These are phyloP conservation scores for Diaporthe sp. DNA, from an alignment of 2,329 filamentous ascomycete genomes.

Conservation along the genomic window DNA sequence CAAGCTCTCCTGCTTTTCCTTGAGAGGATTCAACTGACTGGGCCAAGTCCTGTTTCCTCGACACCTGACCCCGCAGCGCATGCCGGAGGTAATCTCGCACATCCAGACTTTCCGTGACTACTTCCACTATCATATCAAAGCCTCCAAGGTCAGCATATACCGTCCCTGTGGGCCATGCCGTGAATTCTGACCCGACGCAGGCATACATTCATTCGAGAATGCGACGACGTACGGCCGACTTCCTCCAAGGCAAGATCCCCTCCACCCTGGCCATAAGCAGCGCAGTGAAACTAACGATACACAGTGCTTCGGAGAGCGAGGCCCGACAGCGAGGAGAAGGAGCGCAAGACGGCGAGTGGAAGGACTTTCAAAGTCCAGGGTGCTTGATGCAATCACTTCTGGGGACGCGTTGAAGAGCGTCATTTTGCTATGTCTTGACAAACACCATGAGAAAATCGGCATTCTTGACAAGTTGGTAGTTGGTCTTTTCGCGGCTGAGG, in stretches of 20 bases:
- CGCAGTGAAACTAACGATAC: constrained; percentile 40
- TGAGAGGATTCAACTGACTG: constrained; percentile 33
- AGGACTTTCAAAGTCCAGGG: constrained; percentile 81
- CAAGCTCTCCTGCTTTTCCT: neutral
- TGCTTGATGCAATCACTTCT: constrained; percentile 34
- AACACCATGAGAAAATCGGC: neutral
- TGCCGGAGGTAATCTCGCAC: constrained; percentile 96
- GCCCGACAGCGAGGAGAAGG: constrained; percentile 96
- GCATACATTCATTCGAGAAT: constrained; percentile 99
- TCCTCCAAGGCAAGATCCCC: constrained; percentile 83
- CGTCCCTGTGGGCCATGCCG: constrained; percentile 28
- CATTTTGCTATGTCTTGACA: neutral
- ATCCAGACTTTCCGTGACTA: constrained; percentile 99
- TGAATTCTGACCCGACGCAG: constrained; percentile 48
- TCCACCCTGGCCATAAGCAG: neutral
- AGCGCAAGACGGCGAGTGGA: constrained; percentile 97
- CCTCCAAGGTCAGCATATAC: constrained; percentile 76
- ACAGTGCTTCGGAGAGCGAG: constrained; percentile 93
- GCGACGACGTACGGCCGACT: constrained; percentile 97
- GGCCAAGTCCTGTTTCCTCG: constrained; percentile 88
- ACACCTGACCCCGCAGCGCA: constrained; percentile 89
- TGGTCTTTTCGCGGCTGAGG: neutral
- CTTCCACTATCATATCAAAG: constrained; percentile 99
- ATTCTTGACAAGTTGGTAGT: neutral
- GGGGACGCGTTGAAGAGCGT: constrained; percentile 36